These are phyloP conservation scores for Achlya hypogyna DNA, from an alignment of 352 stramenopile genomes.

Conservation along the genomic window DNA sequence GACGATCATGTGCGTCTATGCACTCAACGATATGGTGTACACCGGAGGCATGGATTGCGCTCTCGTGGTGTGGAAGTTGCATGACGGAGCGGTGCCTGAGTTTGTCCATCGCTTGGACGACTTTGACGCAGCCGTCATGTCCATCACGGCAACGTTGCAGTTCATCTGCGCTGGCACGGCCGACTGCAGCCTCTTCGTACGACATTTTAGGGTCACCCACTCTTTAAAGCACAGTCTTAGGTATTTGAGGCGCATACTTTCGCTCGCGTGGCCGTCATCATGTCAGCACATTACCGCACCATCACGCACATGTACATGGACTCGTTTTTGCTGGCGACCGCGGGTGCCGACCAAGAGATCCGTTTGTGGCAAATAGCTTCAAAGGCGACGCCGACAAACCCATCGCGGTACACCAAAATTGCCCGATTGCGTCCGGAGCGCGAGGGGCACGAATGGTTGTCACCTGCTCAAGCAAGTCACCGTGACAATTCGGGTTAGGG, in stretches of 20 bases:
- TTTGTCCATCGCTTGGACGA: conserved; percentile 43
- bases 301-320: conserved; percentile 40
- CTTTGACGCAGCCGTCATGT: conserved; percentile 68
- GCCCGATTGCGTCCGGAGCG: not conserved
- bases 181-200: conserved; percentile 55
- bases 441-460: conserved; percentile 2
- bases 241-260: conserved; percentile 42
- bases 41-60: conserved; percentile 55
- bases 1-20: conserved; percentile 58
- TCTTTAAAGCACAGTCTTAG: not conserved
- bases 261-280: conserved; percentile 37
- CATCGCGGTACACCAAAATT: not conserved
- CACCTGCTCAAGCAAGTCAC: not conserved
- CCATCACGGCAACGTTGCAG: conserved; percentile 41
- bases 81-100: conserved; percentile 36
- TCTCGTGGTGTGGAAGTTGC: conserved; percentile 57
- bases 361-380: conserved; percentile 52
- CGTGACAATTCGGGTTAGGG: not conserved
- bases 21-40: conserved; percentile 50
- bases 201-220: too few relatives aligned
- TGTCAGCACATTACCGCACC: conserved; percentile 40
- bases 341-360: conserved; percentile 44
- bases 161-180: conserved; percentile 51
- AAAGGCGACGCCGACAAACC: not conserved
- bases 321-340: conserved; percentile 40